phyloP scores from a whole-genome alignment of 805 yeast species.

The Kuraishia ogatae region DNA sequence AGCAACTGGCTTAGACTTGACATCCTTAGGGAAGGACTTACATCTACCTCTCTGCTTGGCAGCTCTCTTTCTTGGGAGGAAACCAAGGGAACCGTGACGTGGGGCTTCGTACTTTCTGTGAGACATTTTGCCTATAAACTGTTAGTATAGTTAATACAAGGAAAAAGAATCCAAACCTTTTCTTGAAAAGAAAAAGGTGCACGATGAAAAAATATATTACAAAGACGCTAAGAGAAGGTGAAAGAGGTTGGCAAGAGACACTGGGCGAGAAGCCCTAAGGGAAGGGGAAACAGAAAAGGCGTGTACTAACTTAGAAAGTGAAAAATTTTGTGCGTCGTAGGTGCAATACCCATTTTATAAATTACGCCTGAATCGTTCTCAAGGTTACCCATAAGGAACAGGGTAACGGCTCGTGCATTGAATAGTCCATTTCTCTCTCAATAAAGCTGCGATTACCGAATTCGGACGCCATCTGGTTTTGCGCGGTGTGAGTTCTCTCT shows the following conservation, averaged over 20 bases:
- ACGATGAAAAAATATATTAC: not conserved
- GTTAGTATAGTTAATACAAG: constrained; percentile 4
- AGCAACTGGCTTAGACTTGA: constrained; percentile 94
- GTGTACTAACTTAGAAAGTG: not conserved
- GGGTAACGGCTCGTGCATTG: not conserved
- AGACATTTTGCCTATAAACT: constrained; percentile 54
- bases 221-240: not conserved
- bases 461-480: not conserved
- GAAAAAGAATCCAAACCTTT: not conserved
- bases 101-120: constrained; percentile 99
- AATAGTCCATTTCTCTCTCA: not conserved
- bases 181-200: not conserved
- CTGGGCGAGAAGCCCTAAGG: not conserved
- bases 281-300: not conserved
- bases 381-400: not conserved
- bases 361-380: not conserved
- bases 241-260: constrained; percentile 1
- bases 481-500: not conserved
- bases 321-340: constrained; percentile 1
- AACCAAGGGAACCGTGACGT: constrained; percentile 99
- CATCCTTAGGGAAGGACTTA: constrained; percentile 99
- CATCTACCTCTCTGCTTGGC: constrained; percentile 97
- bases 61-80: constrained; percentile 99
- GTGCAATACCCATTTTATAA: not conserved
- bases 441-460: not conserved